Conservation (phyloP, 2,329 filamentous ascomycete species). For the Sporothrix protearum region DNA sequence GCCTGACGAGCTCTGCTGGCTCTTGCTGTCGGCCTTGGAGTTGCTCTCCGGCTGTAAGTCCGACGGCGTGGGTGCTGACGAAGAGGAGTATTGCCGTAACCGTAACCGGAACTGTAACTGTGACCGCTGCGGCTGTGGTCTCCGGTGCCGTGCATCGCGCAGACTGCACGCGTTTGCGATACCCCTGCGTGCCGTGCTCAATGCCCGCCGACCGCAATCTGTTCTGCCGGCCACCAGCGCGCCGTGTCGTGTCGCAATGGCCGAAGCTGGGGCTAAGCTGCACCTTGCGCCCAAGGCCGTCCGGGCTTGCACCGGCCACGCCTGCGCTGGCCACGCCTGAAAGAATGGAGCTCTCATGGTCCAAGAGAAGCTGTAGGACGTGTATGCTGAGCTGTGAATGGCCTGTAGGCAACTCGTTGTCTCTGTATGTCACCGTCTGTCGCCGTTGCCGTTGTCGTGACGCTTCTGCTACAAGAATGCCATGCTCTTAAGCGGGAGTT, state of each 20-base stretch:
- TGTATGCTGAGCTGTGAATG: neutral
- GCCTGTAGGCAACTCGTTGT: neutral
- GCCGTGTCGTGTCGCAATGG: neutral
- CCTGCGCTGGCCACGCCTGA: constrained; percentile 3
- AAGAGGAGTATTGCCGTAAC: neutral
- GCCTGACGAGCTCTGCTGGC: neutral
- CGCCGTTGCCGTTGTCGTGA: constrained; percentile 4
- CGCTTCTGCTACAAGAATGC: constrained; percentile 19
- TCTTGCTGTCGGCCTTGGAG: neutral
- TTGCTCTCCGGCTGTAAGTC: neutral
- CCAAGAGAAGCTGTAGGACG: neutral
- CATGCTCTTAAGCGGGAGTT: constrained; percentile 20
- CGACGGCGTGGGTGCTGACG: neutral
- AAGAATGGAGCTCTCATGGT: constrained; percentile 13
- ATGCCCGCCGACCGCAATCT: neutral
- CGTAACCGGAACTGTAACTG: no score
- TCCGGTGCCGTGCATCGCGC: neutral
- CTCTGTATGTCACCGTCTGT: neutral
- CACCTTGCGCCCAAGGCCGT: neutral
- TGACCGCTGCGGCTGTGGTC: neutral
- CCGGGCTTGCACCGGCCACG: constrained; percentile 3
- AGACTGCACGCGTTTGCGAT: neutral
- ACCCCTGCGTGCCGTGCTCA: neutral
- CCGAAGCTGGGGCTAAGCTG: neutral
- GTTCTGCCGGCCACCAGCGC: neutral